These are phyloP conservation scores for Stephanodiscus triporus DNA, from an alignment of 108 stramenopile species.

Conservation along the genomic window DNA sequence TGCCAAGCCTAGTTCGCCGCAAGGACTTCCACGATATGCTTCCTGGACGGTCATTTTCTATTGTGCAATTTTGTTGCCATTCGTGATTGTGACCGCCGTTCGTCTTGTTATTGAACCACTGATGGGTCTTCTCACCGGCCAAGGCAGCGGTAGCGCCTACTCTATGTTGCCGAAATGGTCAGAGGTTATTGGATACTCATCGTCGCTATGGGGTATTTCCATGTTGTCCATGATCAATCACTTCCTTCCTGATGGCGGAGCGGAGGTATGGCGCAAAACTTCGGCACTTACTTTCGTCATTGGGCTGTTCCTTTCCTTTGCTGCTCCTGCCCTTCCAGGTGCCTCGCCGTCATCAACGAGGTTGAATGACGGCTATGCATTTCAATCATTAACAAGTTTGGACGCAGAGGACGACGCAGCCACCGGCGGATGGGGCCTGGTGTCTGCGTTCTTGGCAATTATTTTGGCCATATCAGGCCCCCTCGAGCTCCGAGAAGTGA, in stretches of 20 bases:
- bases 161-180: constrained; percentile 57
- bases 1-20: constrained; percentile 27
- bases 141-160: constrained; percentile 58
- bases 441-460: constrained; percentile 71
- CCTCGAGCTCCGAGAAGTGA: constrained; percentile 70
- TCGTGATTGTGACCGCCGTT: constrained; percentile 52
- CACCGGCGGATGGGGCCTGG: constrained; percentile 78
- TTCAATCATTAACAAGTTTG: constrained; percentile 33
- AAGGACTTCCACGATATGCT: constrained; percentile 43
- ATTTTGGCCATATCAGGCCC: constrained; percentile 80
- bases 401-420: constrained; percentile 25
- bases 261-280: constrained; percentile 68
- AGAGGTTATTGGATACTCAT: constrained; percentile 66
- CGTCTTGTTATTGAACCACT: constrained; percentile 67
- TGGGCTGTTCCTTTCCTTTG: constrained; percentile 64
- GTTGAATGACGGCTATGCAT: constrained; percentile 52
- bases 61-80: constrained; percentile 58
- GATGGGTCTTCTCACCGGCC: constrained; percentile 52
- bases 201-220: constrained; percentile 75
- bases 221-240: constrained; percentile 70
- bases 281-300: constrained; percentile 66
- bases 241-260: constrained; percentile 80
- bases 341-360: constrained; percentile 12
- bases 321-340: constrained; percentile 68
- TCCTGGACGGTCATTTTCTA: constrained; percentile 49